A percentile compares a stretch with the other conserved stretches of the same genome.
These are phyloP conservation scores for Trichocladium antarcticum DNA, from an alignment of 495 filamentous ascomycete genomes.

Conservation along the genomic window DNA sequence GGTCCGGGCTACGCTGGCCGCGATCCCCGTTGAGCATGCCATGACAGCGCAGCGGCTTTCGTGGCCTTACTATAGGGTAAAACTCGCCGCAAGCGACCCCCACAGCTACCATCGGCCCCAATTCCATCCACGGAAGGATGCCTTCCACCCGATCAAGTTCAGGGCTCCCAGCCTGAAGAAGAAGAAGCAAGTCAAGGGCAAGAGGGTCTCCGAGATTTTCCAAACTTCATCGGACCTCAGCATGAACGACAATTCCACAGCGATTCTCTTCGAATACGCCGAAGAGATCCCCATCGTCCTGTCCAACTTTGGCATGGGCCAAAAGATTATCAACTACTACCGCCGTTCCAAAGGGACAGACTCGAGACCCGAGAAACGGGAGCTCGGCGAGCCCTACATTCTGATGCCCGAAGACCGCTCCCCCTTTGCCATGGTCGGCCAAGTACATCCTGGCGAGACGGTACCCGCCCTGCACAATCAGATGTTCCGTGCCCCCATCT, in stretches of 20 bases:
- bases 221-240: constrained; percentile 63
- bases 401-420: constrained; percentile 89
- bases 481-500: constrained; percentile 91
- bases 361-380: constrained; percentile 37
- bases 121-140: constrained; percentile 45
- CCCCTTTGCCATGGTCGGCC: constrained; percentile 89
- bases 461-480: constrained; percentile 84
- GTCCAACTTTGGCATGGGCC: constrained; percentile 96
- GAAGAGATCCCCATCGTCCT: constrained; percentile 85
- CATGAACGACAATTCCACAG: constrained; percentile 75
- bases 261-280: constrained; percentile 84
- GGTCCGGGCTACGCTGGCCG: constrained; percentile 79
- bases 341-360: constrained; percentile 74
- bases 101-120: constrained; percentile 84
- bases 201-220: constrained; percentile 64
- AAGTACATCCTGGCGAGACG: constrained; percentile 78
- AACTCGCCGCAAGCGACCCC: constrained; percentile 63
- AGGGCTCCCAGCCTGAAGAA: constrained; percentile 57
- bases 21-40: constrained; percentile 77
- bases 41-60: constrained; percentile 81
- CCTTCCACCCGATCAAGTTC: constrained; percentile 44
- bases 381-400: constrained; percentile 72
- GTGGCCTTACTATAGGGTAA: constrained; percentile 88
- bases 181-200: constrained; percentile 66
- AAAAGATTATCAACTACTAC: constrained; percentile 90